These are phyloP conservation scores for Trypanosoma scelopori DNA, from an alignment of 208 protist genomes.

Conservation along the genomic window DNA sequence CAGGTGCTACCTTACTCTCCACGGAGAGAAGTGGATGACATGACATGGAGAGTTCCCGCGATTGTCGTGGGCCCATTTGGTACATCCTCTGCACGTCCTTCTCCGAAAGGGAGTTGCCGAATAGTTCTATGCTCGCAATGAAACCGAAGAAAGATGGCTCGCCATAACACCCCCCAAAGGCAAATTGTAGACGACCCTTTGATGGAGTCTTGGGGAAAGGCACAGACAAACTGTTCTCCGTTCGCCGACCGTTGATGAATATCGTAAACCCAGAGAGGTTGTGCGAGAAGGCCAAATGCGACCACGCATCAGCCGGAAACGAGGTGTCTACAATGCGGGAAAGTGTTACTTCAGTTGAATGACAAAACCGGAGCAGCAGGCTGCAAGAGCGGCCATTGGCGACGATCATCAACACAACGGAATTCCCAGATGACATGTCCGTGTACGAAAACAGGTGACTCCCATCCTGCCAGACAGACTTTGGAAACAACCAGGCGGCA, in stretches of 20 bases:
- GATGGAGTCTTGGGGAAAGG: slow-evolving; percentile 61
- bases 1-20: slow-evolving; percentile 16
- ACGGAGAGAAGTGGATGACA: slow-evolving; percentile 27
- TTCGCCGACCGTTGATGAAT: slow-evolving; percentile 68
- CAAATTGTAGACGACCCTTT: slow-evolving; percentile 51
- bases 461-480: slow-evolving; percentile 74
- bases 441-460: slow-evolving; percentile 74
- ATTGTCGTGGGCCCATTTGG: slow-evolving; percentile 38
- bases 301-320: slow-evolving; percentile 67
- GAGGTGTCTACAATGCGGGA: slow-evolving; percentile 44
- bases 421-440: slow-evolving; percentile 36
- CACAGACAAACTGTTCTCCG: slow-evolving; percentile 29
- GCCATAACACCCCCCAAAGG: slow-evolving; percentile 46
- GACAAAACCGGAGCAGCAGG: slow-evolving; percentile 47
- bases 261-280: slow-evolving; percentile 46
- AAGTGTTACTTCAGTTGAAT: slow-evolving; percentile 25
- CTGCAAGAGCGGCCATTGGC: slow-evolving; percentile 71
- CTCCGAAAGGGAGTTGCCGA: slow-evolving; percentile 49
- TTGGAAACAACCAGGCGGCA: slow-evolving; percentile 74
- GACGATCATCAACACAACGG: slow-evolving; percentile 51
- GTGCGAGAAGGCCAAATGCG: slow-evolving; percentile 77
- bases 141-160: slow-evolving; percentile 72
- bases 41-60: slow-evolving; percentile 16
- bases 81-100: slow-evolving; percentile 61
- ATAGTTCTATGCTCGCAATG: slow-evolving; percentile 68